phyloP scores from a whole-genome alignment of 768 basidiomycete genomes.

The Auricularia cornea region DNA sequence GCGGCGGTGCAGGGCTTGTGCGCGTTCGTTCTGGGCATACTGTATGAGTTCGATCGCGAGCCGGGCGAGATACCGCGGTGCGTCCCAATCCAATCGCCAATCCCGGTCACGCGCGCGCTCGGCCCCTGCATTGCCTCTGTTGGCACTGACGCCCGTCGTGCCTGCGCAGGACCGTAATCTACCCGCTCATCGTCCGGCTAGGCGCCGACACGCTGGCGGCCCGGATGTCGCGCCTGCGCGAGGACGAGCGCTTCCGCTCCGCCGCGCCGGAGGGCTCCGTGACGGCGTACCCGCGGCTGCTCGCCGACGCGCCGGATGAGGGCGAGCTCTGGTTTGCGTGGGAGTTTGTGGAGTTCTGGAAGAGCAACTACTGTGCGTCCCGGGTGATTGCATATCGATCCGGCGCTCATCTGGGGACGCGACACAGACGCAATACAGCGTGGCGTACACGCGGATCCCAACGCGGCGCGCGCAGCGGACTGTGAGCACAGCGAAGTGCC shows the following conservation, averaged over 20 bases:
- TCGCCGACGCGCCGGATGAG: slow-evolving; percentile 41
- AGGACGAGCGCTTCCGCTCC: slow-evolving; percentile 87
- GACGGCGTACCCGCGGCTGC: slow-evolving; percentile 30
- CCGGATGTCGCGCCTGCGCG: slow-evolving; percentile 77
- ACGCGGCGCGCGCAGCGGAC: slow-evolving; percentile 49
- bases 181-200: slow-evolving; percentile 84
- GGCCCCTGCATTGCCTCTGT: too few relatives aligned
- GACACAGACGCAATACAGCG: slow-evolving; percentile 64
- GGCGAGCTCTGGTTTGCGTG: slow-evolving; percentile 97
- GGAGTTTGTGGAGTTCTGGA: slow-evolving; percentile 98
- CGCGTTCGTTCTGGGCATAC: slow-evolving; percentile 83
- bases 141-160: neutral
- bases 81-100: slow-evolving; percentile 16
- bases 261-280: slow-evolving; percentile 75
- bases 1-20: slow-evolving; percentile 83
- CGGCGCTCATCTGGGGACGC: neutral
- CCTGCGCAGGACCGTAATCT: slow-evolving; percentile 61
- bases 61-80: slow-evolving; percentile 94
- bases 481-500: slow-evolving; percentile 34
- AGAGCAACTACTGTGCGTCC: slow-evolving; percentile 81
- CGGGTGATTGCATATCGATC: neutral
- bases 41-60: slow-evolving; percentile 94
- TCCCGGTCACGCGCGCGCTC: too few relatives aligned
- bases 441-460: slow-evolving; percentile 61
- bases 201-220: slow-evolving; percentile 84